Evolutionary conservation across 208 protist genomes (phyloP), one percentile per base, ranked within the genome.

Genomic region (Acanthamoeba pearcei): DNA sequence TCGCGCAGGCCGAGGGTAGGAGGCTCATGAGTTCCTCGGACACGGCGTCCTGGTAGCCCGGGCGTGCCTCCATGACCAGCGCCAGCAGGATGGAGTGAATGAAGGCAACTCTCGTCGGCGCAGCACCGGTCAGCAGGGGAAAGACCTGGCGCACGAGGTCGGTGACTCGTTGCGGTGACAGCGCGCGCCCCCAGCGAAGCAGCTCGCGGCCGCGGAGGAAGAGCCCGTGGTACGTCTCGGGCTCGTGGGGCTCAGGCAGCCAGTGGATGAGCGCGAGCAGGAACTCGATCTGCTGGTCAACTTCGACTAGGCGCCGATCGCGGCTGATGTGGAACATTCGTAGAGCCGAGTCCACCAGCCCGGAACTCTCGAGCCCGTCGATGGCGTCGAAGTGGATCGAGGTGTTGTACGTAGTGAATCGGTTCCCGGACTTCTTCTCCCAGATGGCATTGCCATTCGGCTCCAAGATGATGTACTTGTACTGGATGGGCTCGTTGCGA

Each of bases 401-500:
- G 10, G 24, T 55, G n/a, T 13, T n/a, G 15, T 29, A 78, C 5
- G 15, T 38, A 0, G 32, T 68, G 22, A 27, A 53, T 19, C 86
- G 57, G 35, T 92, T 76, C 15, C 27, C 5, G 29, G 66, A 24
- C 46, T 24, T 38, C 49, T 78, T 78, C 46, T 92, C 86, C 86
- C 86, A 92, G 13, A 92, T 15, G 27, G 17, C 22, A 10, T 92
- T 24, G 6, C 86, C 86, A 32, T 76, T 78, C 2, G 57, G 10
- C n/a, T 53, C 27, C 12, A 55, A 1, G 19, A 92, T 29, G 22
- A 92, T 46, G 86, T 60, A 92, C 49, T 92, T 92, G 62, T 92
- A 92, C 35, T 53, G 60, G 24, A 92, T 6, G 24, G 64, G 19
- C 42, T 46, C 27, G 27, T 53, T 42, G 27, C 64, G 38, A 22